Conservation (phyloP, 345 rosid genomes). For the Cardamine chenopodiifolia region DNA sequence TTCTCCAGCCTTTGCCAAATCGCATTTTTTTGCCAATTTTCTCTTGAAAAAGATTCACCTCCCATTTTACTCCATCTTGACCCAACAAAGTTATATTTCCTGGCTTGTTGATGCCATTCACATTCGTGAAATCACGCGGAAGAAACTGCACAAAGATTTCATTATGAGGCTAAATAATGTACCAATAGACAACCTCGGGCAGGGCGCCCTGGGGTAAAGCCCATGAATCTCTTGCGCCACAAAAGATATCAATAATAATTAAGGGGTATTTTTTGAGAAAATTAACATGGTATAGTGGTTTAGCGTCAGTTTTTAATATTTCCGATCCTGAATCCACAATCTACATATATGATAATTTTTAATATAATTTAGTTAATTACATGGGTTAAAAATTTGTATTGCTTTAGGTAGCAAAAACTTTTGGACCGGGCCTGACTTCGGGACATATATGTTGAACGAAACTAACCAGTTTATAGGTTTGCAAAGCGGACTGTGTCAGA, state of each 20-base stretch:
- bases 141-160: slow-evolving; percentile 18
- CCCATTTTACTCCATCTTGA: slow-evolving; percentile 24
- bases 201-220: too few relatives aligned
- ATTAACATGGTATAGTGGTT: too few relatives aligned
- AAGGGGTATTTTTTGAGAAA: too few relatives aligned
- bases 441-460: neutral
- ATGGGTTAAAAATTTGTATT: too few relatives aligned
- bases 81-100: slow-evolving; percentile 25
- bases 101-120: slow-evolving; percentile 24
- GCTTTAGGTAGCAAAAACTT: too few relatives aligned
- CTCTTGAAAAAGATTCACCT: slow-evolving; percentile 13
- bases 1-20: slow-evolving; percentile 36
- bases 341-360: too few relatives aligned
- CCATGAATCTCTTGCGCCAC: too few relatives aligned
- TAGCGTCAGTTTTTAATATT: too few relatives aligned
- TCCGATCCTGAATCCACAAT: too few relatives aligned
- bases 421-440: too few relatives aligned
- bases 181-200: slow-evolving; percentile 14
- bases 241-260: too few relatives aligned
- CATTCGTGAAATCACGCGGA: slow-evolving; percentile 24
- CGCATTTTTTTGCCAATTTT: neutral
- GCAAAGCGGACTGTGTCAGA: neutral
- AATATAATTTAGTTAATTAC: too few relatives aligned
- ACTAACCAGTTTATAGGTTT: slow-evolving; percentile 7
- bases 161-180: neutral